phyloP scores from a whole-genome alignment of 768 basidiomycete genomes.

The Leccinum obscurum region DNA sequence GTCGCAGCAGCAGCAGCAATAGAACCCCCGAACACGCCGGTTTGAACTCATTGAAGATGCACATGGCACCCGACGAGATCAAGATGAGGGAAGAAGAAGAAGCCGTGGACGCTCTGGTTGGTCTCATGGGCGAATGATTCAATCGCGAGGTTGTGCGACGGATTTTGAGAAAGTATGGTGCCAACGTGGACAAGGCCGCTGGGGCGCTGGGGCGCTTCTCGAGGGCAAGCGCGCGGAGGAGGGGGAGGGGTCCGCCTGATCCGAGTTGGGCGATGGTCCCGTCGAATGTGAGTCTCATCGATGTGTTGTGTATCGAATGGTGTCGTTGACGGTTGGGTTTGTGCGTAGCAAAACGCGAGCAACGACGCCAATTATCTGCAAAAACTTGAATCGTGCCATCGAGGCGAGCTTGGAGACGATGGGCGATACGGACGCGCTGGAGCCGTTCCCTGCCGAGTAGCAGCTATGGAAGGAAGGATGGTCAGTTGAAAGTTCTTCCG shows the following conservation, averaged over 20 bases:
- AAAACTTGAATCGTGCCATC: conserved; percentile 63
- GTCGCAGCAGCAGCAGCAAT: not conserved
- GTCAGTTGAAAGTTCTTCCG: conserved; percentile 37
- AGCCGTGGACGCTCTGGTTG: conserved; percentile 34
- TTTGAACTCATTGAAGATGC: conserved; percentile 14
- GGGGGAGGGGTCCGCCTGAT: conserved; percentile 35
- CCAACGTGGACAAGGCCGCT: conserved; percentile 56
- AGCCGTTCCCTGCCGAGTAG: conserved; percentile 52
- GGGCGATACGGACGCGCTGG: conserved; percentile 51
- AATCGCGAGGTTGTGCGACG: conserved; percentile 50
- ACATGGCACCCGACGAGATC: conserved; percentile 20
- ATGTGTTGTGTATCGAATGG: not conserved
- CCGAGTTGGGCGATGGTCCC: conserved; percentile 71
- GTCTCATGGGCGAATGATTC: conserved; percentile 41
- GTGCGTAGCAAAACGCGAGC: conserved; percentile 33
- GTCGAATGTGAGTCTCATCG: conserved; percentile 49
- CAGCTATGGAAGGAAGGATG: conserved; percentile 55
- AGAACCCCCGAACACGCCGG: not conserved
- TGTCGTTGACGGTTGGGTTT: not conserved
- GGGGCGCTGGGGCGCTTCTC: conserved; percentile 55
- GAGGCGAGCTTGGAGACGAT: conserved; percentile 60
- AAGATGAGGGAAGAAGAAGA: conserved; percentile 27
- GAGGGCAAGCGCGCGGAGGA: conserved; percentile 50
- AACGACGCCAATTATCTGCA: conserved; percentile 56
- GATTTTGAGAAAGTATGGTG: conserved; percentile 61